Evolutionary conservation across 345 rosid species (phyloP).

Genomic region (Geranium rotundifolium): DNA sequence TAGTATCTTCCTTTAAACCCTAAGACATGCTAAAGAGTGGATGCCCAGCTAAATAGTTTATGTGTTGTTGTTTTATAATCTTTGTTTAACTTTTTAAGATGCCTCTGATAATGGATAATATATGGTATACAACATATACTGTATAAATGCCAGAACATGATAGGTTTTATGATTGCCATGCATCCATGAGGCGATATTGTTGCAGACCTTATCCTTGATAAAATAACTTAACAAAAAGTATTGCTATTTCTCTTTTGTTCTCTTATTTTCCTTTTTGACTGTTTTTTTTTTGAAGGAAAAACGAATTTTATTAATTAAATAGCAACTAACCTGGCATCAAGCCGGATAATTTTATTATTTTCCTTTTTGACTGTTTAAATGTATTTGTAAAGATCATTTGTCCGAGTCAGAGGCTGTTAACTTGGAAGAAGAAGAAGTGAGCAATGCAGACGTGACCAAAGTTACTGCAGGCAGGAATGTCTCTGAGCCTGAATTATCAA

Average conservation of each 20-base stretch:
- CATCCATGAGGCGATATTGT: not conserved
- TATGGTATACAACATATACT: not conserved
- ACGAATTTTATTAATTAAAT: too few relatives aligned
- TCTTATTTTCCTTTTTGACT: slow-evolving; percentile 2
- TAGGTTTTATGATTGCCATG: not conserved
- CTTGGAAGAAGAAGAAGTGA: slow-evolving; percentile 27
- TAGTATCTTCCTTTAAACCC: too few relatives aligned
- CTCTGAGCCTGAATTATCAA: slow-evolving; percentile 32
- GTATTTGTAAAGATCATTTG: slow-evolving; percentile 23
- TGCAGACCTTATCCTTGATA: not conserved
- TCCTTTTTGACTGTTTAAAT: slow-evolving; percentile 4
- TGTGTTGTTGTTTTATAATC: not conserved
- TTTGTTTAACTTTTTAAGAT: not conserved
- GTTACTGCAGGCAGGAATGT: slow-evolving; percentile 15
- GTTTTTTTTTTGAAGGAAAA: too few relatives aligned
- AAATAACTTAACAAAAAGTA: not conserved
- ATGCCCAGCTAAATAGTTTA: too few relatives aligned
- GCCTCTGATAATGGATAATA: not conserved
- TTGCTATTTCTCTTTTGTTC: not conserved
- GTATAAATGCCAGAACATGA: too few relatives aligned
- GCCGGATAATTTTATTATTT: too few relatives aligned
- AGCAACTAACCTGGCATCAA: too few relatives aligned
- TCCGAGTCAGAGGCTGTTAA: slow-evolving; percentile 39
- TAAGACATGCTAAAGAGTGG: too few relatives aligned
- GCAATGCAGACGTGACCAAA: slow-evolving; percentile 23